Evolutionary conservation across 768 basidiomycete species (phyloP).

Genomic region (Lentinula edodes): DNA sequence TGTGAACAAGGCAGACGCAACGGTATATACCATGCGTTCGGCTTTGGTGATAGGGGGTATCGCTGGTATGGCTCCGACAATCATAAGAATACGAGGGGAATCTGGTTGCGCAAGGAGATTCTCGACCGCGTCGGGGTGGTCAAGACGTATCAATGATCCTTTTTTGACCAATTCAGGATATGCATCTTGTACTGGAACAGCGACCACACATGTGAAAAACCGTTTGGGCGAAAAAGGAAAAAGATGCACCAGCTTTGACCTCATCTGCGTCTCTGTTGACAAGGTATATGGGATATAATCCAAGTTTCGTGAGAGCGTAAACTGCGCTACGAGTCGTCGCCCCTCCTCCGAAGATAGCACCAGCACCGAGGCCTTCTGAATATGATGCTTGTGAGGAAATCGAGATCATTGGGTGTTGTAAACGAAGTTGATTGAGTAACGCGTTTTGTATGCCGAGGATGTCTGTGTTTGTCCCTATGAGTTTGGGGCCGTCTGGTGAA

Average conservation of each 20-base stretch:
- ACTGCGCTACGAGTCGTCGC: conserved; percentile 32
- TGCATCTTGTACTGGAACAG: conserved; percentile 17
- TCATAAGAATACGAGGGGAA: conserved; percentile 22
- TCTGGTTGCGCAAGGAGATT: conserved; percentile 17
- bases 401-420: conserved; percentile 15
- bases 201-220: background rate
- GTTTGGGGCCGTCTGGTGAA: conserved; percentile 16
- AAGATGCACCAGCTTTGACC: conserved; percentile 13
- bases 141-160: conserved; percentile 24
- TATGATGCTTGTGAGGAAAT: conserved; percentile 19
- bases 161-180: conserved; percentile 17
- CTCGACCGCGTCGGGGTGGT: conserved; percentile 24
- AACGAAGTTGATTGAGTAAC: conserved; percentile 20
- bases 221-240: background rate
- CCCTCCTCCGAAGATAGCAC: conserved; percentile 32
- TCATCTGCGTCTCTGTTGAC: conserved; percentile 26
- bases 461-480: conserved; percentile 32
- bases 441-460: conserved; percentile 30
- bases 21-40: conserved; percentile 29
- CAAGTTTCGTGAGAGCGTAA: conserved; percentile 43
- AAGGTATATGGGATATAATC: conserved; percentile 44
- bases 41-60: conserved; percentile 21
- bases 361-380: conserved; percentile 14
- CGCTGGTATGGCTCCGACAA: conserved; percentile 30
- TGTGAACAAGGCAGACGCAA: conserved; percentile 23